Conservation (phyloP, 140 eudicot genomes). For the Artemisia princeps region DNA sequence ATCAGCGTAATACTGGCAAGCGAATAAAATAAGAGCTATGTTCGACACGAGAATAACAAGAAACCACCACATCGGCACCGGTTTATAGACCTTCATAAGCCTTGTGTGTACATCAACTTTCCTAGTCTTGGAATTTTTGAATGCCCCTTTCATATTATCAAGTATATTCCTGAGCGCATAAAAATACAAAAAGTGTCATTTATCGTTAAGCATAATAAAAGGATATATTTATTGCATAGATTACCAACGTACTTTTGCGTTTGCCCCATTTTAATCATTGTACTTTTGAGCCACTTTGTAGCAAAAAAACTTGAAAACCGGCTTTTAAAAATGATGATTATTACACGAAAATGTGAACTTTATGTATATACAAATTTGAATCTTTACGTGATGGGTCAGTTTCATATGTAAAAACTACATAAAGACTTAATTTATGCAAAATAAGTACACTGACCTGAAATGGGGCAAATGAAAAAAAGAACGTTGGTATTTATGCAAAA, state of each 20-base stretch:
- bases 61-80: conserved; percentile 67
- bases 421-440: too few relatives aligned
- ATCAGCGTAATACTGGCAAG: conserved; percentile 29
- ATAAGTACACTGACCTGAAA: too few relatives aligned
- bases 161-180: conserved; percentile 33
- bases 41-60: conserved; percentile 27
- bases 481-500: neutral
- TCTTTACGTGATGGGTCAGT: too few relatives aligned
- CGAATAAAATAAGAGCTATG: conserved; percentile 34
- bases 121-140: conserved; percentile 21
- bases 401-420: too few relatives aligned
- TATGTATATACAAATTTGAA: too few relatives aligned
- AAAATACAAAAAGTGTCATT: neutral
- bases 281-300: too few relatives aligned
- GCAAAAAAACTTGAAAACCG: too few relatives aligned
- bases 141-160: conserved; percentile 28
- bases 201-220: neutral
- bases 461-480: neutral
- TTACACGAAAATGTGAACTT: too few relatives aligned
- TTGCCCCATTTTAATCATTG: too few relatives aligned
- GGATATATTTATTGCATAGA: too few relatives aligned
- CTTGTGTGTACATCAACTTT: conserved; percentile 49
- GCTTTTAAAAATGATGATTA: too few relatives aligned
- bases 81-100: conserved; percentile 52
- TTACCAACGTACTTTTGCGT: too few relatives aligned